Evolutionary conservation across 202 grass and related monocot species (phyloP), one percentile per base, ranked within the genome.

Genomic region (Schoenoplectus tabernaemontani): DNA sequence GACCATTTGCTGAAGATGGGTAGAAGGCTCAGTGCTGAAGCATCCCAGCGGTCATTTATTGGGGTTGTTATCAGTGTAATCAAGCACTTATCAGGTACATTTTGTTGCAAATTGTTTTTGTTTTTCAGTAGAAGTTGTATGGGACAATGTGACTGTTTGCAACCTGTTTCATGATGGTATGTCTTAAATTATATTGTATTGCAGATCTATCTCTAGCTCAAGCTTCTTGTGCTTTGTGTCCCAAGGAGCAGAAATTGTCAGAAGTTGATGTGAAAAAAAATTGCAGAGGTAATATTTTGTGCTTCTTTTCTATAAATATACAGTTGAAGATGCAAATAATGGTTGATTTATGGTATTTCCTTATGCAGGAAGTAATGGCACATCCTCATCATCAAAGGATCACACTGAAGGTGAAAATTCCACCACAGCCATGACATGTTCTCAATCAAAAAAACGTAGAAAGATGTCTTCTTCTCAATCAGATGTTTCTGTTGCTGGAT

Each of bases 11-110:
- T 99, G 42, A 48, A 63, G 41, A 87, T 99, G 88, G 84, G 41
- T 85, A 87, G 42, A 84, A 91, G 78, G 84, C 78, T 93, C 54
- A 84, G 83, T 66, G 84, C 83, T 46, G 88, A 83, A 80, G 64
- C 63, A 48, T 72, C 64, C 22, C 41, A 89, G 36, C 79, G 84
- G 64, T 89, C 96, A 83, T 95, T 99, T 91, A 87, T 96, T 88
- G 90, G 85, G 38, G 81, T 90, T 39, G 48, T 93, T 74, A 60
- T 99, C 71, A 88, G 53, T 59, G 87, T 64, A 64, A 88, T 99
- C 67, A 93, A 99, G 81, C 67, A 86, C 42, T 89, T 99, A 83
- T 96, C 96, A 93, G 96, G 96, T 99, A 83, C n/a, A 17, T 86
- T 54, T 63, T 9, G 38, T 80, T 83, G 46, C 16, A 76, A 83